phyloP scores from a whole-genome alignment of 2,329 filamentous ascomycete genomes.

The Colletotrichum zoysiae region DNA sequence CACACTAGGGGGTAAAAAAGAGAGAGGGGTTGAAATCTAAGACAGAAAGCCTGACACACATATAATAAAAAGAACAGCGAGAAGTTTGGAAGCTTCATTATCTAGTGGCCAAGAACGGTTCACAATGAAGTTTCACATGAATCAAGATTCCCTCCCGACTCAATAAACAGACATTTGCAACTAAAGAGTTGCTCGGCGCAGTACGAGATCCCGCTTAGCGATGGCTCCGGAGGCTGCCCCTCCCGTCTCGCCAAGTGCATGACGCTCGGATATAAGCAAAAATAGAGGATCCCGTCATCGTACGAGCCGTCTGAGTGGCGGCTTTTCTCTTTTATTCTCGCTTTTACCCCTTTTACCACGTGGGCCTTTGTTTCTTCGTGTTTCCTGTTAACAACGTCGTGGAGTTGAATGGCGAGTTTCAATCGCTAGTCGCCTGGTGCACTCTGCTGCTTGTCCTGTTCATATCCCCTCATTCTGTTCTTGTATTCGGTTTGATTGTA shows the following conservation, averaged over 20 bases:
- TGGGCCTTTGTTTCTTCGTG: slow-evolving; percentile 14
- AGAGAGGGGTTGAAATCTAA: not conserved
- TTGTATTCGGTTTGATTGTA: slow-evolving; percentile 13
- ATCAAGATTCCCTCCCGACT: slow-evolving; percentile 10
- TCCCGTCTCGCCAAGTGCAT: slow-evolving; percentile 17
- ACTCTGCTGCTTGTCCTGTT: slow-evolving; percentile 14
- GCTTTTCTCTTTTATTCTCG: slow-evolving; percentile 3
- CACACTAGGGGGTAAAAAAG: not conserved
- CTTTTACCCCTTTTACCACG: slow-evolving; percentile 37
- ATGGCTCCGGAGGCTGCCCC: not conserved
- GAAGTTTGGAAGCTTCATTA: not conserved
- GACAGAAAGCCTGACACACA: not conserved
- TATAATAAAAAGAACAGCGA: too few species aligned
- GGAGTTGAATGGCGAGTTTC: slow-evolving; percentile 27
- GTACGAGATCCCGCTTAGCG: not conserved
- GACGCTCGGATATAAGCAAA: slow-evolving; percentile 28
- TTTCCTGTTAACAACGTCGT: slow-evolving; percentile 18
- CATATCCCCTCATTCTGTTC: slow-evolving; percentile 6
- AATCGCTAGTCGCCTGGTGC: slow-evolving; percentile 16
- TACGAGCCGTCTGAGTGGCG: slow-evolving; percentile 28
- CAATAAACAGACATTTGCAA: not conserved
- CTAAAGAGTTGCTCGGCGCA: slow-evolving; percentile 9
- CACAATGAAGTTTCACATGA: slow-evolving; percentile 3
- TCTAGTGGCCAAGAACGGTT: not conserved
- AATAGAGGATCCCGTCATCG: slow-evolving; percentile 20